Percentiles rank a stretch among this genome's conserved stretches.
Evolutionary conservation across 2,329 filamentous ascomycete species (phyloP).

Genomic region (Penicillium hesseltinei): DNA sequence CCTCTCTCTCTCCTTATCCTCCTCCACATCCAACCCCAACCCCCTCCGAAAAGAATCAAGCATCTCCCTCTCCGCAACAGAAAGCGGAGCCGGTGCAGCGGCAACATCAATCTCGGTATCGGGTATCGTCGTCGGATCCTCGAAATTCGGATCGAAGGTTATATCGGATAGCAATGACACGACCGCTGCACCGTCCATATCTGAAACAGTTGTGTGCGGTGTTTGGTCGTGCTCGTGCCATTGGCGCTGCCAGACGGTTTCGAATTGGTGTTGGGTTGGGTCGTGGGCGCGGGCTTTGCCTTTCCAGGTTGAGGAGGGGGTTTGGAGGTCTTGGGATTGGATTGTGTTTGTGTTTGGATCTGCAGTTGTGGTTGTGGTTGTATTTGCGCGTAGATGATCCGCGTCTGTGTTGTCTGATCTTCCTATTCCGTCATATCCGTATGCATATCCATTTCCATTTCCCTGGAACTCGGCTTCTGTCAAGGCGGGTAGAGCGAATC

Average conservation of each 20-base stretch:
- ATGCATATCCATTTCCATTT: neutral
- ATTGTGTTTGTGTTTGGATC: constrained; percentile 3
- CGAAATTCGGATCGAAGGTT: constrained; percentile 29
- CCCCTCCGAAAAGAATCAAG: constrained; percentile 33
- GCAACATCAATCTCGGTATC: constrained; percentile 21
- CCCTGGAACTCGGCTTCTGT: constrained; percentile 24
- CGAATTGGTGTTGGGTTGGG: constrained; percentile 16
- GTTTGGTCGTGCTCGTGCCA: neutral
- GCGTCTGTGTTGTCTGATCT: neutral
- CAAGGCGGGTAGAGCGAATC: constrained; percentile 13
- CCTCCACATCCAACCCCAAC: neutral
- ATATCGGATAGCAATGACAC: constrained; percentile 38
- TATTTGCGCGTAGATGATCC: neutral
- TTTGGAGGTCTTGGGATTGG: constrained; percentile 10
- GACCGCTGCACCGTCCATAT: constrained; percentile 44
- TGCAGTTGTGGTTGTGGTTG: neutral
- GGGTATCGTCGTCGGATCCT: neutral
- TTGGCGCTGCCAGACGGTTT: constrained; percentile 23
- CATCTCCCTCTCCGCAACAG: constrained; percentile 27
- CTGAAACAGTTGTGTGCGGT: constrained; percentile 1
- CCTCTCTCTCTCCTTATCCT: no score
- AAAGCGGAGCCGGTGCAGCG: constrained; percentile 21
- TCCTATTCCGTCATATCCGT: neutral
- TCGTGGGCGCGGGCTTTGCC: constrained; percentile 20
- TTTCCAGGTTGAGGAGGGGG: constrained; percentile 18